Base-by-base conservation (phyloP, 768 basidiomycete species). In the Megacollybia marginata region DNA sequence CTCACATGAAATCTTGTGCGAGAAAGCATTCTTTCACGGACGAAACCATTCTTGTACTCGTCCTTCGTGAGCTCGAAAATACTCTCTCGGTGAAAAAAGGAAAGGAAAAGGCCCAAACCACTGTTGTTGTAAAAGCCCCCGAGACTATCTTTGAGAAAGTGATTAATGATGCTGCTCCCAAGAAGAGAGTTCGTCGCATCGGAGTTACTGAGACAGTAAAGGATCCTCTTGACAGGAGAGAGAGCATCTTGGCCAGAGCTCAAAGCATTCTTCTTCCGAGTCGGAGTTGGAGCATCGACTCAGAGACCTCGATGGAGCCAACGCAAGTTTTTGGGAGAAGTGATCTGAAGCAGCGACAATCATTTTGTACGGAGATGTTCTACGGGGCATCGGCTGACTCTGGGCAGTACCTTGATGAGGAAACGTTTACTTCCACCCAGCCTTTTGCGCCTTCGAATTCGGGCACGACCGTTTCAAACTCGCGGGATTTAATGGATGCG, bases 1-100 rank as follows among this genome's bases (percentile, higher is more conserved):
- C n/a, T 2, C 90, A 92, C 59, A 76, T 92, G 36, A 71, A 72
- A 45, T 67, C 70, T 6, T 92, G 90, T 61, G 79, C 84, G 11
- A 82, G 75, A 64, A 89, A 83, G 62, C 68, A 70, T 18, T 66
- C 62, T 4, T 64, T 83, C 38, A 67, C 70, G 6, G 65, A 76
- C 31, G 79, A 80, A 5, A 87, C 85, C 2, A 54, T 91, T 32
- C 62, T 64, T 2, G 52, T 67, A 23, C 69, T 87, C 20, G 60
- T 89, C 5, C 66, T 67, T 23, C 72, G 75, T 54, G 80, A 82
- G 56, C 53, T 80, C 9, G 61, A 62, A 33, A 60, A 59, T 15
- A 47, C 55, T 11, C 52, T 57, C 12, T 15, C 44, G 16, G 43
- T 51, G 44, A 48, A 36, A 31, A 35, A 38, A 31, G 50, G 23